Conservation (phyloP, 805 yeast species). For the Diddensiella transvaalensis region DNA sequence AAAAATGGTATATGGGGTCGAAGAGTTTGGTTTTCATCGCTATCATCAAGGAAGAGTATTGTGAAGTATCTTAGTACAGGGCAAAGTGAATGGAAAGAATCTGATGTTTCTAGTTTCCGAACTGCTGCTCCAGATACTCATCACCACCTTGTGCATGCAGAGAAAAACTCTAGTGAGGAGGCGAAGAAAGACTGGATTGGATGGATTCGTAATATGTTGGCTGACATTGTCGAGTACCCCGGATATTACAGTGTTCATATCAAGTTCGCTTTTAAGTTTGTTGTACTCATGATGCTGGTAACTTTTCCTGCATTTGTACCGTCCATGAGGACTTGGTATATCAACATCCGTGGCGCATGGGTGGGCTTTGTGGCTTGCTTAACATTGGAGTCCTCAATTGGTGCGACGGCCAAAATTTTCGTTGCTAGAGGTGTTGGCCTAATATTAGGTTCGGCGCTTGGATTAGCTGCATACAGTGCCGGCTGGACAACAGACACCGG, state of each 20-base stretch:
- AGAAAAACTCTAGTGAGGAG: background rate
- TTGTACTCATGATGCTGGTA: slow-evolving; percentile 43
- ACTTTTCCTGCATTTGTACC: slow-evolving; percentile 52
- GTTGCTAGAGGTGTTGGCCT: slow-evolving; percentile 48
- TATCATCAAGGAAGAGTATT: slow-evolving; percentile 35
- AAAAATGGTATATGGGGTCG: slow-evolving; percentile 38
- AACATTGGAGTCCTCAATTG: slow-evolving; percentile 49
- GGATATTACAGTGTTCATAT: slow-evolving; percentile 34
- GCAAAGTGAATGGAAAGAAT: slow-evolving; percentile 15
- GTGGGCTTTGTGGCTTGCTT: slow-evolving; percentile 51
- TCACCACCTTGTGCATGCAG: background rate
- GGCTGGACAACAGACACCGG: slow-evolving; percentile 28
- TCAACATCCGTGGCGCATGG: slow-evolving; percentile 49
- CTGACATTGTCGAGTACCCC: slow-evolving; percentile 22
- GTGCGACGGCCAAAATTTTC: slow-evolving; percentile 47
- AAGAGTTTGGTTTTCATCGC: slow-evolving; percentile 42
- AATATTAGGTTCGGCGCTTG: slow-evolving; percentile 48
- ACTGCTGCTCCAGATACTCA: slow-evolving; percentile 3
- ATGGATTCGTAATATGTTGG: slow-evolving; percentile 16
- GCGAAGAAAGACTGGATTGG: slow-evolving; percentile 1
- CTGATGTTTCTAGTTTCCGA: slow-evolving; percentile 14
- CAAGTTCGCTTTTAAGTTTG: slow-evolving; percentile 45
- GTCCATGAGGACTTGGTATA: slow-evolving; percentile 46
- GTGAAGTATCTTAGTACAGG: slow-evolving; percentile 36
- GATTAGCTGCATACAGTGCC: slow-evolving; percentile 44